Base-by-base conservation (phyloP, 75 land plant species). In the Sequoia sempervirens region DNA sequence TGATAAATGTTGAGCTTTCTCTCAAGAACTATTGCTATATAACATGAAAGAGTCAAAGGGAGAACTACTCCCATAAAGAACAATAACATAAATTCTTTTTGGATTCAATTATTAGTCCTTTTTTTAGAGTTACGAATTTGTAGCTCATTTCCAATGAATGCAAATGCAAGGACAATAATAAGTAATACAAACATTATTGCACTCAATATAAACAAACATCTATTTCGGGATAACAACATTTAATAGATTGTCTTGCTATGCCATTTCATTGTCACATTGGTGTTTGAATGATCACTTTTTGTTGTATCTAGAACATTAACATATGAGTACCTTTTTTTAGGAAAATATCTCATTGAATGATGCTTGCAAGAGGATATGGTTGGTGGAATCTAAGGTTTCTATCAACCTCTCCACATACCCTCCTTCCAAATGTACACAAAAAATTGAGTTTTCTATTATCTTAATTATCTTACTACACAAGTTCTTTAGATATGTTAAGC, bases 141-240 rank as follows among this genome's bases (percentile, higher is more conserved):
- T 34, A 34, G 36, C 36, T 0, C 36, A 34, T 0, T 34, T 34
- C 36, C 36, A 34, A 34, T 34, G 36, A 34, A 34, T 34, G 36
- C 36, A 34, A 34, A 34, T 34, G 36, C 0, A 34, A 34, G 36
- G 36, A 34, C 36, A 0, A 34, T 34, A 0, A 34, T 34, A 34
- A 34, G 36, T 34, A 34, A 34, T 34, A 34, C 0, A 34, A 34
- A 34, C 0, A 34, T 34, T 34, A 34, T 34, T 34, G 36, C 36
- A 34, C 36, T 34, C 0, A 0, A 96, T 83, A 92, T 93, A 32
- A 79, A 94, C 74, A 93, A 91, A 83, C 84, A 90, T 93, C 95
- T 93, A 79, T 34, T 34, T 32, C 2, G 0, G 2, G 34, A 72
- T 72, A 34, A 5, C 7, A 38, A 34, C 13, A 14, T 38, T 18